Base-by-base conservation (phyloP, 2,329 filamentous ascomycete species). In the Colletotrichum kahawae region DNA sequence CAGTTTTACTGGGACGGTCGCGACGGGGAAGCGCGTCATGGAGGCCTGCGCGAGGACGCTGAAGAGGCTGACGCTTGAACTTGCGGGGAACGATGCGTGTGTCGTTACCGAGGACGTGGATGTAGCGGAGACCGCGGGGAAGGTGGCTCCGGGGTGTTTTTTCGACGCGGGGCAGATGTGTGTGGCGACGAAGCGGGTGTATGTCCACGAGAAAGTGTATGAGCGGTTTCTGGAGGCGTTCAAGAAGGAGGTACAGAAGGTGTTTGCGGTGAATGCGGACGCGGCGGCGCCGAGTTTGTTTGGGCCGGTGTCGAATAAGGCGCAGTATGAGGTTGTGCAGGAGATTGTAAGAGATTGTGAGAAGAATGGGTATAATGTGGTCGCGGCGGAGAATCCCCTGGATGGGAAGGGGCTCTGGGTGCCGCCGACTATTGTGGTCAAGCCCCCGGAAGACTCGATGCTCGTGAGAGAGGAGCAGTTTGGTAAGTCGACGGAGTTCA, bases 261-360 rank as follows among this genome's bases (percentile, higher is more conserved):
- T 48, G 1, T 69, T 43, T 36, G 14, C 62, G 7, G 56, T 70
- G 18, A 63, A 29, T 14, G 48, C 60, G 4, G 57, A 74, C 34
- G 67, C 67, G 4, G 16, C 14, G 3, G 54, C 63, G n/a, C 70
- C 62, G 14, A 69, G 86, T 4, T 71, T 83, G 7, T 74, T 91
- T 66, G 90, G 91, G 0, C 93, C 93, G 0, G 82, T 94, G 4
- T 91, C 92, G 71, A 94, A 94, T 81, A 83, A 87, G 77, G 89
- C 90, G 88, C 93, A 94, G 81, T 94, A 88, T 79, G 88, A 92
- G 16, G 86, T 86, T 21, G 88, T 90, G 64, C 88, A 89, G 76
- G 82, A 85, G 3, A 85, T 91, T 87, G 89, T 67, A 82, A 65
- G 75, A 1, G 75, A 77, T 31, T 71, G 63, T n/a, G 63, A 51